Base-by-base conservation (phyloP, 2,329 filamentous ascomycete species). In the Penicillium sp. region DNA sequence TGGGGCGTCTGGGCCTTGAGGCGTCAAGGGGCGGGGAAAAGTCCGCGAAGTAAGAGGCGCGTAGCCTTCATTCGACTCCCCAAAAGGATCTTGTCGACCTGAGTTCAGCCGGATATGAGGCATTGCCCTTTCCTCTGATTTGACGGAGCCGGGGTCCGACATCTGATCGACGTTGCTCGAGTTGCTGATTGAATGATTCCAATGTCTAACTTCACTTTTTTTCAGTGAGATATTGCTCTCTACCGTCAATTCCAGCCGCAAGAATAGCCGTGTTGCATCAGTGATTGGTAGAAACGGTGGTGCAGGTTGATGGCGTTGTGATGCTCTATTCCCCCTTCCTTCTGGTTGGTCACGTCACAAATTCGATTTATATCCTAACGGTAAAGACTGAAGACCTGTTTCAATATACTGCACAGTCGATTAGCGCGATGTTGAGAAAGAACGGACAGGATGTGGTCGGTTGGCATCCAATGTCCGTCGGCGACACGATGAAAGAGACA, bases 41-140 rank as follows among this genome's bases (percentile, higher is more conserved):
- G 59, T 55, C 11, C 58, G 51, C n/a, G 57, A 39, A 26, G 42
- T 41, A 2, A 61, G 40, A 3, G 64, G 60, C 36, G 58, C 60
- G 44, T 62, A 67, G 42, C 61, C 59, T 60, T 67, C 72, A 13
- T 66, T 57, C 7, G 72, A 62, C 59, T 74, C 70, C 55, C 70
- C 73, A 57, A 78, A 74, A 30, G 79, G 71, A 64, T 86, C 79
- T 60, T 82, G 78, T 60, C 76, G 78, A 42, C 80, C 83, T 26
- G 83, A 86, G 66, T 87, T 87, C 59, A 88, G 78, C 53, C 83
- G 82, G 55, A 88, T 83, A 61, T 87, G 84, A 61, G 84, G 84
- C 58, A 80, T 70, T 42, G 56, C 61, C 23, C 34, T 43, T 36
- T 43, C 55, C 19, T 55, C 52, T 5, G 59, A 53, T 7, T 47